Evolutionary conservation across 2,329 filamentous ascomycete genomes (phyloP).

Genomic region (Penicillium sp.): DNA sequence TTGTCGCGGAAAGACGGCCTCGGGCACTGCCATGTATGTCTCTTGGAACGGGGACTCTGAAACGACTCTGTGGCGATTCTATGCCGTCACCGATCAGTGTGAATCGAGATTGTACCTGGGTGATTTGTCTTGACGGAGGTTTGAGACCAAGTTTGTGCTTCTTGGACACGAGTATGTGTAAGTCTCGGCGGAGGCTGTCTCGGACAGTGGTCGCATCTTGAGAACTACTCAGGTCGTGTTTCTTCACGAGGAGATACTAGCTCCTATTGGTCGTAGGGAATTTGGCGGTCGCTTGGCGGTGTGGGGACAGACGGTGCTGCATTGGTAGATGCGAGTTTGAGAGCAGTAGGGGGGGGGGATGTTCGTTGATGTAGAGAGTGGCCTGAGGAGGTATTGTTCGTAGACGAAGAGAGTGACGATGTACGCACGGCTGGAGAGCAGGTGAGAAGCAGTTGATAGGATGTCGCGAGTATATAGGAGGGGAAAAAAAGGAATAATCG

Average conservation of each 20-base stretch:
- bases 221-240: conserved; percentile 30
- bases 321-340: conserved; percentile 8
- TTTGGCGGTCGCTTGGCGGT: not conserved
- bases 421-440: not conserved
- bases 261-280: conserved; percentile 4
- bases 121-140: conserved; percentile 32
- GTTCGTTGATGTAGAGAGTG: not conserved
- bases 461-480: conserved; percentile 34
- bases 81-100: conserved; percentile 37
- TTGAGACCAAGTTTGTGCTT: conserved; percentile 37
- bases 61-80: conserved; percentile 56
- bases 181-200: conserved; percentile 47
- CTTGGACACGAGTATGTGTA: conserved; percentile 34
- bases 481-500: conserved; percentile 69
- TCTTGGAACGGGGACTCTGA: conserved; percentile 60
- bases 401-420: not conserved
- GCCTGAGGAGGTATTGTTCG: not conserved
- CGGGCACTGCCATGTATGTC: conserved; percentile 52
- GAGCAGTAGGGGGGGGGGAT: too few species aligned
- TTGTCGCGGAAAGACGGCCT: conserved; percentile 42
- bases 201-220: conserved; percentile 31
- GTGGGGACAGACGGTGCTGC: conserved; percentile 19
- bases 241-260: conserved; percentile 28
- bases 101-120: conserved; percentile 35
- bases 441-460: not conserved